Evolutionary conservation across 306 rosid species (phyloP).

Genomic region (Myrica gale): DNA sequence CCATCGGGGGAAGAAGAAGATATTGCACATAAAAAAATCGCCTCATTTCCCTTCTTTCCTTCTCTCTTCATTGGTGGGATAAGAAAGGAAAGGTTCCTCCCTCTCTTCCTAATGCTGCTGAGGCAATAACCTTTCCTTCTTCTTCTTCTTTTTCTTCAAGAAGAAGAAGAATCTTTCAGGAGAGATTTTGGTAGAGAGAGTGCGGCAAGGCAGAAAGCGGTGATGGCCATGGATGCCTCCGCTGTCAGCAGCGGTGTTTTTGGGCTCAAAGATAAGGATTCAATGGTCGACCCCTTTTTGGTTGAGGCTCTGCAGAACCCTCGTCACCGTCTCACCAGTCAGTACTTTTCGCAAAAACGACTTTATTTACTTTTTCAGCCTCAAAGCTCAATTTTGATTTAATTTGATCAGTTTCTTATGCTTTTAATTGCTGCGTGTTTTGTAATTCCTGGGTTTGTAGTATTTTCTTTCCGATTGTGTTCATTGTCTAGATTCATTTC

Average conservation of each 20-base stretch:
- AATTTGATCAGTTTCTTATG: neutral
- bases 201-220: conserved; percentile 2
- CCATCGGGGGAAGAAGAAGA: neutral
- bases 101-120: conserved; percentile 26
- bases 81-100: conserved; percentile 15
- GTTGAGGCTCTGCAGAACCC: conserved; percentile 92
- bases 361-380: neutral
- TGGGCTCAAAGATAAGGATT: conserved; percentile 52
- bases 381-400: neutral
- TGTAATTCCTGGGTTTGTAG: conserved; percentile 18
- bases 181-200: neutral
- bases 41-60: neutral
- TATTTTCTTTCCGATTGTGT: conserved; percentile 14
- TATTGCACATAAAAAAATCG: conserved; percentile 7
- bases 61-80: conserved; percentile 2
- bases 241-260: conserved; percentile 38
- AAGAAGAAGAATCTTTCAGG: neutral
- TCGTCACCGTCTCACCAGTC: conserved; percentile 85
- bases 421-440: neutral
- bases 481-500: conserved; percentile 10
- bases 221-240: conserved; percentile 51
- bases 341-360: conserved; percentile 16
- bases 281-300: conserved; percentile 85
- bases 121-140: conserved; percentile 35
- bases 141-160: conserved; percentile 27